Percentiles rank a stretch among this genome's conserved stretches.
These are phyloP conservation scores for Chaetomiaceae sp. DNA, from an alignment of 2,329 filamentous ascomycete genomes.

Conservation along the genomic window DNA sequence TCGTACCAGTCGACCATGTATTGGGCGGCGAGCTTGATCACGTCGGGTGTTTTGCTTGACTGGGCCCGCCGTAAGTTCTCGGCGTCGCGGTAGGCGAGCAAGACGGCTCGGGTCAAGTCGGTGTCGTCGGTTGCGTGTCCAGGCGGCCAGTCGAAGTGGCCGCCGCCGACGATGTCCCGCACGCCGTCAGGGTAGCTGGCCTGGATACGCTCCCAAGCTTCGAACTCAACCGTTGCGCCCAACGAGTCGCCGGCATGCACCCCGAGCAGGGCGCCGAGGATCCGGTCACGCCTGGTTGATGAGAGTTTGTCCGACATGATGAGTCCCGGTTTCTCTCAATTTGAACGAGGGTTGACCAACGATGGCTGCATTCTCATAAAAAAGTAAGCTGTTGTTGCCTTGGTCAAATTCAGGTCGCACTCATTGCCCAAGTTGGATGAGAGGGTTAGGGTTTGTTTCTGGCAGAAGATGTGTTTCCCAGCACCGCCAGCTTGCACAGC, in stretches of 20 bases:
- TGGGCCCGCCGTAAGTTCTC: not conserved
- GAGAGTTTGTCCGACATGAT: constrained; percentile 2
- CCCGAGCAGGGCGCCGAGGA: constrained; percentile 41
- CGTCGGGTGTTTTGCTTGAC: constrained; percentile 19
- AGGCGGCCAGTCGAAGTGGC: constrained; percentile 37
- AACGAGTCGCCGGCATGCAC: constrained; percentile 45
- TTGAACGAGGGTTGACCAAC: too few species aligned
- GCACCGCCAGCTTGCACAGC: too few species aligned
- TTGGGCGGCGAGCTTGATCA: constrained; percentile 34
- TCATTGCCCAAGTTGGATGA: too few species aligned
- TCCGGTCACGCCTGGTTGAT: constrained; percentile 23
- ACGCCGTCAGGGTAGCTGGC: constrained; percentile 34
- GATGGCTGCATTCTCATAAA: too few species aligned
- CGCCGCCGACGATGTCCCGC: constrained; percentile 42
- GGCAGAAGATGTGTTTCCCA: too few species aligned
- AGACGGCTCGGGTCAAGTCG: constrained; percentile 42
- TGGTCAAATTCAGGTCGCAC: too few species aligned
- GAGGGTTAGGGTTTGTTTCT: too few species aligned
- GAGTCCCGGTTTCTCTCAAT: too few species aligned
- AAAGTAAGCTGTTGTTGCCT: too few species aligned
- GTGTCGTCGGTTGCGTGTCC: constrained; percentile 47
- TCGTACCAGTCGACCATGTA: constrained; percentile 39
- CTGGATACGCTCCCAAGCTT: constrained; percentile 31
- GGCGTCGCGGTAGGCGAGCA: constrained; percentile 38
- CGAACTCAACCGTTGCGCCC: constrained; percentile 43